Evolutionary conservation across 192 early-diverging fungal genomes (phyloP).

Genomic region (Endogone sp.): DNA sequence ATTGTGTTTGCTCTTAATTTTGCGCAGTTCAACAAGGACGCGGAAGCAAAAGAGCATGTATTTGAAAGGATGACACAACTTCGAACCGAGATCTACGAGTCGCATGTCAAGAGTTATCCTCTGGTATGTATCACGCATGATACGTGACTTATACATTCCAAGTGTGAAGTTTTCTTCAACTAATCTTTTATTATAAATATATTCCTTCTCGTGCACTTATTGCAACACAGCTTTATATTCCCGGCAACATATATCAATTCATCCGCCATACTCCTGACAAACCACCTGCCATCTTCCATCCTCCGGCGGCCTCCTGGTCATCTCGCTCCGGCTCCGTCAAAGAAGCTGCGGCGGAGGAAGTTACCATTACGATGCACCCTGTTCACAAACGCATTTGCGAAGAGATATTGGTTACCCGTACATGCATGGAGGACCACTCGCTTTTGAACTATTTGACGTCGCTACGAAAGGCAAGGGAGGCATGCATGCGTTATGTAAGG

Average conservation of each 20-base stretch:
- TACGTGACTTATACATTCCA: neutral
- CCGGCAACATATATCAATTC: slow-evolving; percentile 30
- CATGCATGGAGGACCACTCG: slow-evolving; percentile 36
- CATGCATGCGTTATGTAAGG: neutral
- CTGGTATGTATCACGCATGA: slow-evolving; percentile 12
- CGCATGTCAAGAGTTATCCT: slow-evolving; percentile 24
- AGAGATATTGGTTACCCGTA: slow-evolving; percentile 25
- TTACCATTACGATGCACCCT: slow-evolving; percentile 24
- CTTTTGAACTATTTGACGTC: slow-evolving; percentile 29
- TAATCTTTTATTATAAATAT: neutral
- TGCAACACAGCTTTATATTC: slow-evolving; percentile 21
- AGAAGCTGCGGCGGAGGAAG: slow-evolving; percentile 7
- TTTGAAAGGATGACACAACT: slow-evolving; percentile 28
- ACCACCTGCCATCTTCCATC: slow-evolving; percentile 3
- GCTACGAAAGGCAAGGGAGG: slow-evolving; percentile 16
- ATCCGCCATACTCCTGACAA: slow-evolving; percentile 4
- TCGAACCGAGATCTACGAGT: slow-evolving; percentile 26
- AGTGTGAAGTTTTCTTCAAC: neutral
- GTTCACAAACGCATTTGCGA: slow-evolving; percentile 21
- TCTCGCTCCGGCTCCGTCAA: neutral
- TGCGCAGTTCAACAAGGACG: slow-evolving; percentile 13
- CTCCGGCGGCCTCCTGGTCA: slow-evolving; percentile 7
- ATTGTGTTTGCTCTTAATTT: neutral
- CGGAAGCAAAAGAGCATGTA: slow-evolving; percentile 16
- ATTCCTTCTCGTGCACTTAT: neutral